Conservation (phyloP, 2,329 filamentous ascomycete genomes). For the Plenodomus tracheiphilus region DNA sequence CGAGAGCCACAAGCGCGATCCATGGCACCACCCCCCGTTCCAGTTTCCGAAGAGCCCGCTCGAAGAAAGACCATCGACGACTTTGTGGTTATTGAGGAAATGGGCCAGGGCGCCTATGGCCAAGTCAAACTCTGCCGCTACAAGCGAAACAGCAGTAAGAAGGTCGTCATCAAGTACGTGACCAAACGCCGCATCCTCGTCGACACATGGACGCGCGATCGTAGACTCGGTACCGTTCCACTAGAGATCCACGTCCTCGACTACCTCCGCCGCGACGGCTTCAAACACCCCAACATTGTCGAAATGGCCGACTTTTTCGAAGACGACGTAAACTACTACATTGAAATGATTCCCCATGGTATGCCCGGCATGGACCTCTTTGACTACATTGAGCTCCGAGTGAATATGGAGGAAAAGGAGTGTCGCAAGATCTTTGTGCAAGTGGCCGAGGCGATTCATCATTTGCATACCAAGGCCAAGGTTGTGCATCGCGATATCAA, state of each 20-base stretch:
- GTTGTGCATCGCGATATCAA: constrained; percentile 99
- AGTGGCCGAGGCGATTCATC: constrained; percentile 85
- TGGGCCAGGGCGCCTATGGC: constrained; percentile 97
- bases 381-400: constrained; percentile 94
- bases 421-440: constrained; percentile 95
- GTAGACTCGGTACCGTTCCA: constrained; percentile 89
- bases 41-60: constrained; percentile 23
- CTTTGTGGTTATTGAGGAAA: constrained; percentile 92
- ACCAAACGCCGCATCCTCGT: constrained; percentile 96
- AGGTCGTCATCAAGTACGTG: constrained; percentile 95
- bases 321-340: constrained; percentile 93
- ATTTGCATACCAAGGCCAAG: constrained; percentile 84
- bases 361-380: constrained; percentile 98
- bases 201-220: constrained; percentile 96
- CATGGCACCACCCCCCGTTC: constrained; percentile 17
- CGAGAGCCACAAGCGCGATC: constrained; percentile 38
- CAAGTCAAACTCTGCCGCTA: constrained; percentile 94
- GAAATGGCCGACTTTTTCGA: constrained; percentile 73
- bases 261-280: constrained; percentile 76
- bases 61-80: constrained; percentile 84
- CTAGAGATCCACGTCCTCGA: constrained; percentile 96
- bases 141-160: constrained; percentile 73
- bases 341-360: constrained; percentile 95
- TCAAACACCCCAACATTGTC: constrained; percentile 67
- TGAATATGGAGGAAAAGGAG: constrained; percentile 95